Evolutionary conservation across 805 yeast genomes (phyloP).

Genomic region (Metschnikowia peoriensis): DNA sequence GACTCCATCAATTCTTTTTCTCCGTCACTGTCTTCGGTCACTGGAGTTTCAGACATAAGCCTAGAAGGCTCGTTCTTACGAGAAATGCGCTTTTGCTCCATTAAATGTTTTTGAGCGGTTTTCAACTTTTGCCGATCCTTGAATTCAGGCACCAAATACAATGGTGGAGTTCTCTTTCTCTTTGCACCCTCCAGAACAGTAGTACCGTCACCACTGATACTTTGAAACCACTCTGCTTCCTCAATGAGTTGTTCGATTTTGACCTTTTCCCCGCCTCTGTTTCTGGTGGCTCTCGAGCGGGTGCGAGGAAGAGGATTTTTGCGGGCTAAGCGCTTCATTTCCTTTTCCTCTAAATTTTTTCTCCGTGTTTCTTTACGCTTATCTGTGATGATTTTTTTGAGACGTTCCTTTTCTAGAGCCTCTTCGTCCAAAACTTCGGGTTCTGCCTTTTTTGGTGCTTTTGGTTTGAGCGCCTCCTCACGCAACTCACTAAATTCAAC

Average conservation of each 20-base stretch:
- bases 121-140: conserved; percentile 15
- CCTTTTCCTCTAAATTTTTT: conserved; percentile 8
- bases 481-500: conserved; percentile 18
- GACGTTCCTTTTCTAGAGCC: conserved; percentile 1
- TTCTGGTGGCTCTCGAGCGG: conserved; percentile 1
- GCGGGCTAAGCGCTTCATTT: background rate
- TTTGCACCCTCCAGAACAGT: conserved; percentile 33
- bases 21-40: conserved; percentile 13
- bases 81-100: conserved; percentile 11
- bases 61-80: conserved; percentile 3
- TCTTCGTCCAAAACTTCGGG: conserved; percentile 2
- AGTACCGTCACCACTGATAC: conserved; percentile 37
- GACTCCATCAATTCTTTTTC: conserved; percentile 15
- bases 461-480: conserved; percentile 7
- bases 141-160: conserved; percentile 27
- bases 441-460: conserved; percentile 4
- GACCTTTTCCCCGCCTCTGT: conserved; percentile 1
- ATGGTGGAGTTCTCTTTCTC: conserved; percentile 30
- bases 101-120: conserved; percentile 15
- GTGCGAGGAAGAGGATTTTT: conserved; percentile 5
- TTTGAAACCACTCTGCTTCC: conserved; percentile 38
- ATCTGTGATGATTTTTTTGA: conserved; percentile 1
- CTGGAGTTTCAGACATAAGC: conserved; percentile 6
- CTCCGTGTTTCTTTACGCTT: conserved; percentile 8
- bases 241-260: conserved; percentile 16